These are phyloP conservation scores for Fragaria iinumae DNA, from an alignment of 306 rosid species.

Conservation along the genomic window DNA sequence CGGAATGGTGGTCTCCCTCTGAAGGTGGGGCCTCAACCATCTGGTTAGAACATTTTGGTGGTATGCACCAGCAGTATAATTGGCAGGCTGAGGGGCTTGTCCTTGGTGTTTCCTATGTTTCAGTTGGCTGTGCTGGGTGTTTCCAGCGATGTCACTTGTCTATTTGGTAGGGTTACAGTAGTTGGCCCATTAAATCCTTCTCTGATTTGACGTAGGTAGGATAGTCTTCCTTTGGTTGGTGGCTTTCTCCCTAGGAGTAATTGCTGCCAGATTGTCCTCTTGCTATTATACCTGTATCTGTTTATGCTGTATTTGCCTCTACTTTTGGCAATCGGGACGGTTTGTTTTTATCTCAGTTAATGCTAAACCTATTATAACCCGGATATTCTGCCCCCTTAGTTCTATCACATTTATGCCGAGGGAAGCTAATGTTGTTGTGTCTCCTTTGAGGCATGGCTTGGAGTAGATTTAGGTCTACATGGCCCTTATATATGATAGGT, in stretches of 20 bases:
- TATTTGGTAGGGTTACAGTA: not conserved
- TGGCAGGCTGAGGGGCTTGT: not conserved
- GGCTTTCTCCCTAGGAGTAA: not conserved
- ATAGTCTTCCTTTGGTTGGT: not conserved
- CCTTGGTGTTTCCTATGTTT: too few relatives aligned
- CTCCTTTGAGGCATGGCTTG: not conserved
- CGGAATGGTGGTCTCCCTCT: too few relatives aligned
- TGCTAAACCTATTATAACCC: not conserved
- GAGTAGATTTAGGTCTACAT: not conserved
- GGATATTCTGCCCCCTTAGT: not conserved
- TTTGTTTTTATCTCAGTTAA: too few relatives aligned
- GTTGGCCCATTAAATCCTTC: not conserved
- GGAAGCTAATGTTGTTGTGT: not conserved
- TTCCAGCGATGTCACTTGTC: not conserved
- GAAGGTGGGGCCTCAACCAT: not conserved
- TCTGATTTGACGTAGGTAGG: not conserved
- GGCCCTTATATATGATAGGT: not conserved
- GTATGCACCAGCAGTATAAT: not conserved
- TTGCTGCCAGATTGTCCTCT: not conserved
- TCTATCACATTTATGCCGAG: not conserved
- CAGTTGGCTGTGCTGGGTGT: too few relatives aligned
- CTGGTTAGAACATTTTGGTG: not conserved
- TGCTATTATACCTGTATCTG: not conserved
- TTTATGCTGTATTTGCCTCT: too few relatives aligned
- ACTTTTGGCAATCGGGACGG: not conserved